These are phyloP conservation scores for Calophaca sinica DNA, from an alignment of 306 rosid genomes.

Conservation along the genomic window DNA sequence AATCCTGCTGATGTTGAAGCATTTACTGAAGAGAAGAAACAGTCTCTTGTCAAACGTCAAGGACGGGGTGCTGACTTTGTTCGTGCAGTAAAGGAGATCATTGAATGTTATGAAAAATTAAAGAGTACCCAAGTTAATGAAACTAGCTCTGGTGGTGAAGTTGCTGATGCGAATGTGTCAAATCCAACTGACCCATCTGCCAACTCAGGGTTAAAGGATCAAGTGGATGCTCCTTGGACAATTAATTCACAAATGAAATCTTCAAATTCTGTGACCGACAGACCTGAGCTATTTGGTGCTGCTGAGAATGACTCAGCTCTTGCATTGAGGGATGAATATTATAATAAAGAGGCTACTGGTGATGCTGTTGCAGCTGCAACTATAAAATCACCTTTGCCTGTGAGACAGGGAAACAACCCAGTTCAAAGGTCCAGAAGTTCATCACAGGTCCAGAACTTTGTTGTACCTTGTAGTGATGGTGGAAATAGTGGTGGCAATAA, in stretches of 20 bases:
- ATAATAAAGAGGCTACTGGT: slow-evolving; percentile 55
- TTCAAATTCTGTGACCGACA: slow-evolving; percentile 57
- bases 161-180: slow-evolving; percentile 55
- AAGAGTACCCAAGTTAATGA: slow-evolving; percentile 59
- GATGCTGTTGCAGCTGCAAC: slow-evolving; percentile 46
- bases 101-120: slow-evolving; percentile 73
- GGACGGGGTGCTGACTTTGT: slow-evolving; percentile 94
- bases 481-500: slow-evolving; percentile 51
- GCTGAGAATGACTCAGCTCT: slow-evolving; percentile 56
- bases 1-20: slow-evolving; percentile 94
- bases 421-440: slow-evolving; percentile 74
- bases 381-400: slow-evolving; percentile 56
- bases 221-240: slow-evolving; percentile 56
- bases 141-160: slow-evolving; percentile 56
- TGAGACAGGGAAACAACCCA: slow-evolving; percentile 53
- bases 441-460: slow-evolving; percentile 58
- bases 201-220: slow-evolving; percentile 58
- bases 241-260: slow-evolving; percentile 56
- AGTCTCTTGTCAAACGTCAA: slow-evolving; percentile 81
- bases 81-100: slow-evolving; percentile 91
- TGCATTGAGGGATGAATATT: slow-evolving; percentile 52
- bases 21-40: slow-evolving; percentile 98
- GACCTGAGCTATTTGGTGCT: slow-evolving; percentile 54
- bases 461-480: slow-evolving; percentile 57
- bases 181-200: slow-evolving; percentile 56